Evolutionary conservation across 1,139 yeast species (phyloP).

Genomic region (Debaryomyces singareniensis): DNA sequence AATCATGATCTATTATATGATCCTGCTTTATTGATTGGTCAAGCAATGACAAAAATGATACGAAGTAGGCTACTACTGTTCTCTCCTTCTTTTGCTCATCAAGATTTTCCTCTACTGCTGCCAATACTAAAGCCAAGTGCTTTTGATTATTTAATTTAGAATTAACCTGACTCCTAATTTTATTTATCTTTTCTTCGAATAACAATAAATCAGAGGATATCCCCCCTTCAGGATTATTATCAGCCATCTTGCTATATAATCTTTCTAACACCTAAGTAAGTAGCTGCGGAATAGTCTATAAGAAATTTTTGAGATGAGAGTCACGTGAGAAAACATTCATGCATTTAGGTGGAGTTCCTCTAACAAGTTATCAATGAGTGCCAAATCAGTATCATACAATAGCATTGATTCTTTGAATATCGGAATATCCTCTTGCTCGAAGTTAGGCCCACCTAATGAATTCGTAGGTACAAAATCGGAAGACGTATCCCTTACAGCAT

Average conservation of each 20-base stretch:
- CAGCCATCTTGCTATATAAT: conserved; percentile 10
- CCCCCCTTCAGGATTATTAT: conserved; percentile 44
- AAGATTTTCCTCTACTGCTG: conserved; percentile 87
- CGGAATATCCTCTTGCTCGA: conserved; percentile 18
- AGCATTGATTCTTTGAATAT: conserved; percentile 21
- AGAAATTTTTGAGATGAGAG: conserved; percentile 6
- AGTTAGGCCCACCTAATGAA: conserved; percentile 9
- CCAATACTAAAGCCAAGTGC: conserved; percentile 61
- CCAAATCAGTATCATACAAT: conserved; percentile 28
- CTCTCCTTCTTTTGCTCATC: conserved; percentile 59
- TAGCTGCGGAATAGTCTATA: conserved; percentile 2
- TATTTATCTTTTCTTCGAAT: conserved; percentile 62
- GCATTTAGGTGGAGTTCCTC: conserved; percentile 41
- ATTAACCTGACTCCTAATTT: conserved; percentile 61
- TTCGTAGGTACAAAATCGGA: conserved; percentile 24
- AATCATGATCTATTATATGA: conserved; percentile 46
- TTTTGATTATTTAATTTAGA: conserved; percentile 83
- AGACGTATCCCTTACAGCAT: conserved; percentile 26
- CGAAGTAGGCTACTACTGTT: conserved; percentile 70
- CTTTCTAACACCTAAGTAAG: conserved; percentile 1
- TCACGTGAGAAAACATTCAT: conserved; percentile 10
- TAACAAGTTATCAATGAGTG: conserved; percentile 38
- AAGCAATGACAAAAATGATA: conserved; percentile 73
- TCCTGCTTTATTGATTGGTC: conserved; percentile 65
- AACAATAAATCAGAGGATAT: conserved; percentile 32